Percentiles rank a stretch among this genome's conserved stretches.
These are phyloP conservation scores for Amanita brunnescens DNA, from an alignment of 768 basidiomycete genomes.

Conservation along the genomic window DNA sequence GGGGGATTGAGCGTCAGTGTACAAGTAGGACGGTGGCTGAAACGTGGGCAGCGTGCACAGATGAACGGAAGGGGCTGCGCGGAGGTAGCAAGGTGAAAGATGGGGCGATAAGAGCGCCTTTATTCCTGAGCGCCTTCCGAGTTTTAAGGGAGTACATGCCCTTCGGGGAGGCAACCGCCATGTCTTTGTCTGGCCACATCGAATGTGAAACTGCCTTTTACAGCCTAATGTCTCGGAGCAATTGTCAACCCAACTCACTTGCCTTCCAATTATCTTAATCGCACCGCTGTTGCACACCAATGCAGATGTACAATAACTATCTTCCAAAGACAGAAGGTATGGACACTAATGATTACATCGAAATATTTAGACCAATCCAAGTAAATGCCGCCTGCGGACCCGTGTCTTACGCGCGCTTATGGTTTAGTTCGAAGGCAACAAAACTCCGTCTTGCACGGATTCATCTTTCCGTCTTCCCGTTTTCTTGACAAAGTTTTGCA, in stretches of 20 bases:
- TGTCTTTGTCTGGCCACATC: constrained; percentile 6
- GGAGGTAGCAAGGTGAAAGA: neutral
- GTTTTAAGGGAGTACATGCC: constrained; percentile 1
- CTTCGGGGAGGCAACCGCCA: neutral
- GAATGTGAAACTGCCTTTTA: constrained; percentile 8
- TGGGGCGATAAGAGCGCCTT: constrained; percentile 1
- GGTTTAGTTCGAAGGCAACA: neutral
- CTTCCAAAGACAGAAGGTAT: neutral
- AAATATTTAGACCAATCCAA: neutral
- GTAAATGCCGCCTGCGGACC: no score
- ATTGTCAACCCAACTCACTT: no score
- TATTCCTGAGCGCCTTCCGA: neutral
- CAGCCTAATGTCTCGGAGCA: constrained; percentile 1
- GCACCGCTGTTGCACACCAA: no score
- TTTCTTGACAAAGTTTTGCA: constrained; percentile 61
- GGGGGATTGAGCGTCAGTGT: neutral
- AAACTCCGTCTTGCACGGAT: constrained; percentile 8
- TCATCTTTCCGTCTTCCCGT: constrained; percentile 54
- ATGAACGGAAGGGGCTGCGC: neutral
- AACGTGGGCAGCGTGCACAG: neutral
- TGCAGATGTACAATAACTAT: neutral
- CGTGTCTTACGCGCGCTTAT: neutral
- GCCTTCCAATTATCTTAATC: no score
- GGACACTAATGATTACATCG: neutral
- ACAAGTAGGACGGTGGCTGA: neutral